Evolutionary conservation across 176 grass and related monocot species (phyloP).

Genomic region (Avena eriantha): DNA sequence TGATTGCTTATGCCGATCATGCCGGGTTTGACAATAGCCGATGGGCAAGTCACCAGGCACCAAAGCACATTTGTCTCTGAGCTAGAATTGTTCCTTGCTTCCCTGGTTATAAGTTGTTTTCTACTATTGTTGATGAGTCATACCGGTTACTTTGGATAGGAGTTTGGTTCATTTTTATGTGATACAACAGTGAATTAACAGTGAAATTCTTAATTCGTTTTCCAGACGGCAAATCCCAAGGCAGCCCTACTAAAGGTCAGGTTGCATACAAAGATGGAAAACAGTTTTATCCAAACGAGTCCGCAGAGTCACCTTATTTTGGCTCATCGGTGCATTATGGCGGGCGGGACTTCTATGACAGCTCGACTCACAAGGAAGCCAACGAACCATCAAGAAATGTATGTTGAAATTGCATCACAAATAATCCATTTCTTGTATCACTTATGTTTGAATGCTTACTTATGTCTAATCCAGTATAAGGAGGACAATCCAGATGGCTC

Average conservation of each 20-base stretch:
- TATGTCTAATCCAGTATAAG: conserved; percentile 63
- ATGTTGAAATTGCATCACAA: background rate
- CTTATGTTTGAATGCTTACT: background rate
- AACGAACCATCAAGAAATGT: conserved; percentile 48
- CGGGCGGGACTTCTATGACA: conserved; percentile 82
- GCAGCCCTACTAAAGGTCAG: conserved; percentile 43
- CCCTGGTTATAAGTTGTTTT: background rate
- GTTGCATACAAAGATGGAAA: conserved; percentile 58
- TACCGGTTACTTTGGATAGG: background rate
- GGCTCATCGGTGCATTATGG: conserved; percentile 89
- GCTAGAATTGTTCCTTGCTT: background rate
- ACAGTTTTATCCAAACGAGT: conserved; percentile 45
- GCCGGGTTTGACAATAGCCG: background rate
- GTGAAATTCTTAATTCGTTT: background rate
- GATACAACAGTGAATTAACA: background rate
- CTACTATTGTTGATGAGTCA: background rate
- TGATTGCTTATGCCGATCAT: too few species aligned
- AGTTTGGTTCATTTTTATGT: background rate
- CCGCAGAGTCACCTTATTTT: conserved; percentile 73
- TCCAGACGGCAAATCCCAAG: conserved; percentile 64
- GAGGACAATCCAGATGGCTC: conserved; percentile 62
- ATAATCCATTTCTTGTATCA: background rate
- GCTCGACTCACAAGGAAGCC: conserved; percentile 47
- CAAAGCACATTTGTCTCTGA: background rate
- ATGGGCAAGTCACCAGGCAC: background rate